Conservation (phyloP, 768 basidiomycete genomes). For the Pleurotus giganteus region DNA sequence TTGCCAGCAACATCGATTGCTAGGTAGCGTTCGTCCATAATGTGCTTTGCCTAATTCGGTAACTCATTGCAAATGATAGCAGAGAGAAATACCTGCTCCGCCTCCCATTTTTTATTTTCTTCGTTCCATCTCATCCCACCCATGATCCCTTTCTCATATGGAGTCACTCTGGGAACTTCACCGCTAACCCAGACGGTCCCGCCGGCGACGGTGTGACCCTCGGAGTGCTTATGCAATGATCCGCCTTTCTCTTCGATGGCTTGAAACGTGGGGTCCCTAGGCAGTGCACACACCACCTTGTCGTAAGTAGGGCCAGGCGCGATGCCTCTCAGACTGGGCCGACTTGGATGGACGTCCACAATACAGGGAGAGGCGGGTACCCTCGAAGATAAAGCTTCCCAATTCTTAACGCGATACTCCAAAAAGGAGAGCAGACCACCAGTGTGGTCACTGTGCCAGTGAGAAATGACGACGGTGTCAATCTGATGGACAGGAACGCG, state of each 20-base stretch:
- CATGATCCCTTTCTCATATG: constrained; percentile 66
- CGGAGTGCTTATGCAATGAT: constrained; percentile 47
- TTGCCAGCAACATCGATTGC: constrained; percentile 78
- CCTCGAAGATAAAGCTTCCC: background rate
- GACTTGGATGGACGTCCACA: constrained; percentile 76
- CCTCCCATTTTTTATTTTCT: constrained; percentile 41
- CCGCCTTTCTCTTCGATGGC: constrained; percentile 58
- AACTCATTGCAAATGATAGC: background rate
- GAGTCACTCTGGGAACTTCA: constrained; percentile 69
- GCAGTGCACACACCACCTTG: constrained; percentile 57
- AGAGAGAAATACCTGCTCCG: constrained; percentile 47
- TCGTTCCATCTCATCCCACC: constrained; percentile 65
- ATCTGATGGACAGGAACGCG: constrained; percentile 51
- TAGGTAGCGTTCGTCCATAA: constrained; percentile 83
- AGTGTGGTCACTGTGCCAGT: constrained; percentile 80
- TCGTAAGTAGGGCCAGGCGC: constrained; percentile 59
- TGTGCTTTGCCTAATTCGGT: constrained; percentile 41
- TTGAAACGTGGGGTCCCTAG: constrained; percentile 71
- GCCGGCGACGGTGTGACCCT: constrained; percentile 65
- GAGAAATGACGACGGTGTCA: constrained; percentile 65
- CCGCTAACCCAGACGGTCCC: constrained; percentile 76
- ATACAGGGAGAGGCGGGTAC: constrained; percentile 31
- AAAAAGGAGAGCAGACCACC: constrained; percentile 72
- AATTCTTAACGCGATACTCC: constrained; percentile 32
- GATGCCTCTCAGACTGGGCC: constrained; percentile 73